Conservation (phyloP, 805 yeast genomes). For the Starmerella roubikii region DNA sequence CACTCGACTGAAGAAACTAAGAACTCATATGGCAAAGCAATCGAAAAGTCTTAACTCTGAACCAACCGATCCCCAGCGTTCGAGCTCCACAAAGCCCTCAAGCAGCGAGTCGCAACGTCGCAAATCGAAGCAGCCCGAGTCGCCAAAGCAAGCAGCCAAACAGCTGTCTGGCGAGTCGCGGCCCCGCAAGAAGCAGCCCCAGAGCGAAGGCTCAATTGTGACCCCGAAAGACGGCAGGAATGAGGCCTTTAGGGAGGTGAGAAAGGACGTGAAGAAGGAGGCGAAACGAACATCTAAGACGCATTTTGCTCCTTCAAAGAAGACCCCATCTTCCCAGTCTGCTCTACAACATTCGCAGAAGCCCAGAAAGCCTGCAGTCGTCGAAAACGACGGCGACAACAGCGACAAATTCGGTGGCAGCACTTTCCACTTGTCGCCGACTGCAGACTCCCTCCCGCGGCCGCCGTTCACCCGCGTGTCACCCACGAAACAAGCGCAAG, state of each 20-base stretch:
- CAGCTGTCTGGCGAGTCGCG: not conserved
- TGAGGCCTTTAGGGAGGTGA: too few species aligned
- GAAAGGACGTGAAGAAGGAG: too few species aligned
- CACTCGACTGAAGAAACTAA: not conserved
- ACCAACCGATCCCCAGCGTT: not conserved
- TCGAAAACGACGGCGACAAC: not conserved
- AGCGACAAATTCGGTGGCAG: slow-evolving; percentile 17
- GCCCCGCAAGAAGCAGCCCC: not conserved
- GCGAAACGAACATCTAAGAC: too few species aligned
- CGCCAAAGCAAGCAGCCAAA: too few species aligned
- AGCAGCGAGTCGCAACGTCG: not conserved
- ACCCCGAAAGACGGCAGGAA: too few species aligned
- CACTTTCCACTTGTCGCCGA: slow-evolving; percentile 22
- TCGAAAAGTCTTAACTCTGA: not conserved
- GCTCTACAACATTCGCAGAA: too few species aligned
- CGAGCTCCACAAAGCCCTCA: not conserved
- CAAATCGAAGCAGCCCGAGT: too few species aligned
- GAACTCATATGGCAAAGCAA: slow-evolving; percentile 4
- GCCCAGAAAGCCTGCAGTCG: not conserved
- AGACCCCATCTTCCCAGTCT: too few species aligned
- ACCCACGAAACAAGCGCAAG: too few species aligned
- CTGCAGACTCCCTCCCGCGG: slow-evolving; percentile 19
- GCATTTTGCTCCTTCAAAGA: not conserved
- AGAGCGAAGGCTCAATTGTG: too few species aligned
- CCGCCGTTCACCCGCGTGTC: slow-evolving; percentile 21